These are phyloP conservation scores for Tripidium arundinaceum DNA, from an alignment of 202 grass and related monocot species.

Conservation along the genomic window DNA sequence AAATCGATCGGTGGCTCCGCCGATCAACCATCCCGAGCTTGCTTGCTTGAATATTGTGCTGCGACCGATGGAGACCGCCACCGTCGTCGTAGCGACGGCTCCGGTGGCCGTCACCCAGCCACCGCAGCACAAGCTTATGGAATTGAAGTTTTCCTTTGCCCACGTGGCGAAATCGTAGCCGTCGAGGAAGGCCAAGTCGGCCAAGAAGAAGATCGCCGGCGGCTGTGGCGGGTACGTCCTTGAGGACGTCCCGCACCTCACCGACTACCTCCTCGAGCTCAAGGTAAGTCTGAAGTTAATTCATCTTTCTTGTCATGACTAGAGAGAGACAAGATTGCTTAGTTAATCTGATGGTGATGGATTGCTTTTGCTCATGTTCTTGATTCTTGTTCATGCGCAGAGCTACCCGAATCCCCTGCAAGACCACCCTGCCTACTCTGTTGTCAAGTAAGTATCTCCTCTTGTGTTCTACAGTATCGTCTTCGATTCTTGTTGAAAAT, in stretches of 20 bases:
- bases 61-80: conserved; percentile 23
- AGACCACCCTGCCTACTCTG: conserved; percentile 82
- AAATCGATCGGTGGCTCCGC: too few species aligned
- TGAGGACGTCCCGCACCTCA: conserved; percentile 78
- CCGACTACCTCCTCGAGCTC: conserved; percentile 55
- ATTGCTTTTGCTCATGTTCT: neutral
- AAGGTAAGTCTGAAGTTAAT: conserved; percentile 29
- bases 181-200: conserved; percentile 22
- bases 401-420: conserved; percentile 85
- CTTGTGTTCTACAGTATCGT: too few species aligned
- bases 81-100: conserved; percentile 1
- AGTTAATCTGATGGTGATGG: too few species aligned
- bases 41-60: neutral
- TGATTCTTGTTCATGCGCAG: conserved; percentile 24
- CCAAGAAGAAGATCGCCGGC: conserved; percentile 49
- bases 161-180: neutral
- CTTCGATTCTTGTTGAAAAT: neutral
- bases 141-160: too few species aligned
- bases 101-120: neutral
- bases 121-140: conserved; percentile 31
- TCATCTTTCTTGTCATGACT: neutral
- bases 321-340: too few species aligned
- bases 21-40: neutral
- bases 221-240: conserved; percentile 63
- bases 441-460: conserved; percentile 99